These are phyloP conservation scores for Prunus salicina DNA, from an alignment of 306 rosid genomes.

Conservation along the genomic window DNA sequence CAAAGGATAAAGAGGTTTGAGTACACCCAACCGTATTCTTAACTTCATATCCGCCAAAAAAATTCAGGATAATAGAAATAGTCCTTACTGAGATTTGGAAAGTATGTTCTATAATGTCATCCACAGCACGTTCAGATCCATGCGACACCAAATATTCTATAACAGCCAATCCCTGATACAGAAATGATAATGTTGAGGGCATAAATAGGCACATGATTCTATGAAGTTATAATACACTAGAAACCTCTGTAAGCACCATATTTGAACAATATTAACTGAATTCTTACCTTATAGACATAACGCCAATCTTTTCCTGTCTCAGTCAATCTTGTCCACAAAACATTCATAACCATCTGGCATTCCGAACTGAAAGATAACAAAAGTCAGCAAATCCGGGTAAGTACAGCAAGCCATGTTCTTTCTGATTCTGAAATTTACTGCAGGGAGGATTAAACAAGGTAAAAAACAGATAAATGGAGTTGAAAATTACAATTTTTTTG, in stretches of 20 bases:
- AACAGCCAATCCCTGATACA: conserved; percentile 88
- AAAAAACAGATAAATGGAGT: background rate
- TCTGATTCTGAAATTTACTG: background rate
- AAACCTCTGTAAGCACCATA: background rate
- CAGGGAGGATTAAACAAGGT: background rate
- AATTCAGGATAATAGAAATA: conserved; percentile 13
- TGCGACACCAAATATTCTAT: conserved; percentile 86
- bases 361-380: conserved; percentile 65
- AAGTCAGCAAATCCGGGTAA: conserved; percentile 24
- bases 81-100: conserved; percentile 87
- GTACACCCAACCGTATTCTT: conserved; percentile 4
- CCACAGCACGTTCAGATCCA: conserved; percentile 99
- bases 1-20: conserved; percentile 21
- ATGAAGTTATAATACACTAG: background rate
- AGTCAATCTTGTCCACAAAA: conserved; percentile 87
- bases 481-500: conserved; percentile 73
- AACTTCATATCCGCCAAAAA: conserved; percentile 19
- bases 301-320: conserved; percentile 99
- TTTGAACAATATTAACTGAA: background rate
- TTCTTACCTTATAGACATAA: conserved; percentile 86
- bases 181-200: conserved; percentile 29
- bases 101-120: conserved; percentile 95
- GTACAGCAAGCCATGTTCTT: background rate
- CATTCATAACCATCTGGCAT: conserved; percentile 98
- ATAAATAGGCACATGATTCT: conserved; percentile 5